These are phyloP conservation scores for Pneumocystis wakefieldiae DNA, from an alignment of 1,139 yeast species.

Conservation along the genomic window DNA sequence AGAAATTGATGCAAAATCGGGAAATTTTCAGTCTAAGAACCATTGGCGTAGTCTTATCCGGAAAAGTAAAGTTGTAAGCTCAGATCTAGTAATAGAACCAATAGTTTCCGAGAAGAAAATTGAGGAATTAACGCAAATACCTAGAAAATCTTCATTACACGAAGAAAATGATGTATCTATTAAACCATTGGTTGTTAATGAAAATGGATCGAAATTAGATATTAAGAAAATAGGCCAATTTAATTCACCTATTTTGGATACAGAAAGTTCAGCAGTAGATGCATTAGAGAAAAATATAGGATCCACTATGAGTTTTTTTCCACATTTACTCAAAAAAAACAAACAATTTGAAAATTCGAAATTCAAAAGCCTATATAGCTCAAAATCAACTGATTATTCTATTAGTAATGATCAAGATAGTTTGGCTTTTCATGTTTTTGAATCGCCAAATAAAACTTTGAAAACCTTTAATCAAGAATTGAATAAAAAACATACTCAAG, in stretches of 20 bases:
- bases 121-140: background rate
- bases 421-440: background rate
- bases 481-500: background rate
- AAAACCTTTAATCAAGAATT: background rate
- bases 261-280: background rate
- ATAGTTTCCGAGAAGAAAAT: background rate
- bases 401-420: background rate
- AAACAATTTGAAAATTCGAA: background rate
- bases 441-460: background rate
- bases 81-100: background rate
- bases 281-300: background rate
- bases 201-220: background rate
- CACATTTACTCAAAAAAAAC: background rate
- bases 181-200: background rate
- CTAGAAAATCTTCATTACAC: background rate
- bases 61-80: background rate
- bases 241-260: background rate
- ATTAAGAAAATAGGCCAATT: background rate
- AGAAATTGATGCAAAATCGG: background rate
- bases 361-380: background rate
- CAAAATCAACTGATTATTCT: background rate
- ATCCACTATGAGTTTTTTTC: background rate
- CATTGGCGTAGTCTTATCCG: background rate
- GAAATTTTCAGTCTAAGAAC: background rate
- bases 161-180: background rate